phyloP scores from a whole-genome alignment of 257 asterid species.

The Anisodus tanguticus region DNA sequence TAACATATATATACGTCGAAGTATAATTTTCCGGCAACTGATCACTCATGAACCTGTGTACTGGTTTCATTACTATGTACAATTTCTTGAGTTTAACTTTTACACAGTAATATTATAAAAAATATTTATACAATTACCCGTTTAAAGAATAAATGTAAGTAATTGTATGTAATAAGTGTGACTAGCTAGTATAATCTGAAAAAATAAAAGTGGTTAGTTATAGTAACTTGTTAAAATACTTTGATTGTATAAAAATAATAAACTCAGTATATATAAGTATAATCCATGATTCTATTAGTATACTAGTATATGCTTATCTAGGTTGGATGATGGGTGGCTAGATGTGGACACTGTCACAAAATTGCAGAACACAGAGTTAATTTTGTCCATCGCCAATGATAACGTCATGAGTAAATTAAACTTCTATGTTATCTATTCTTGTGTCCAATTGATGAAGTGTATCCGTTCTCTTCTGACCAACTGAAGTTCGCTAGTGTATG shows the following conservation, averaged over 20 bases:
- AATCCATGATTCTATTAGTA: background rate
- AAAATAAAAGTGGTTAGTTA: background rate
- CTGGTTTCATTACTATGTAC: background rate
- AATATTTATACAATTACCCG: background rate
- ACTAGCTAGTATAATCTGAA: no score
- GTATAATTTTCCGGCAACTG: background rate
- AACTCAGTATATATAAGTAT: background rate
- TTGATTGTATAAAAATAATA: background rate
- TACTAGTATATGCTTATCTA: background rate
- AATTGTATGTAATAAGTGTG: no score
- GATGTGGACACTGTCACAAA: slow-evolving; percentile 4
- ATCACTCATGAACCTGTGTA: background rate
- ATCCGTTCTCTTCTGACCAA: background rate
- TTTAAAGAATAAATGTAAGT: no score
- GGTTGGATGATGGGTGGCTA: background rate
- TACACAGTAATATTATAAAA: background rate
- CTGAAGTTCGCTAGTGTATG: background rate
- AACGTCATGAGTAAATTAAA: slow-evolving; percentile 13
- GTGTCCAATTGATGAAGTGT: slow-evolving; percentile 21
- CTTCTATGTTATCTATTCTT: background rate
- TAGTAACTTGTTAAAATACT: background rate
- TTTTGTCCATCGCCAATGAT: background rate
- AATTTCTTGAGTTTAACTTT: background rate
- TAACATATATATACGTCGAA: background rate
- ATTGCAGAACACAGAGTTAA: background rate